phyloP scores from a whole-genome alignment of 2,329 filamentous ascomycete genomes.

The Fusarium clavum region DNA sequence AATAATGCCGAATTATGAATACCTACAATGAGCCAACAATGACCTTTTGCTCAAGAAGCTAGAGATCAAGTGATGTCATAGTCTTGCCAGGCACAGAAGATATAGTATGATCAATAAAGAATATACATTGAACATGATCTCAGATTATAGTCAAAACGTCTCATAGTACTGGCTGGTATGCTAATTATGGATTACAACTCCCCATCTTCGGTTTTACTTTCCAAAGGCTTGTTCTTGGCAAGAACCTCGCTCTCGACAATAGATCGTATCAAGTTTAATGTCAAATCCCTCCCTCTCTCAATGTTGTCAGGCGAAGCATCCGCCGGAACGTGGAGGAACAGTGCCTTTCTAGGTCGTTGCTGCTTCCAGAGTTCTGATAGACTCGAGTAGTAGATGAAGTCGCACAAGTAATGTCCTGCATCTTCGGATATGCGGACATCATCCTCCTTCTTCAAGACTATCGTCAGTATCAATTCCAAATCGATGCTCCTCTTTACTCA shows the following conservation, averaged over 20 bases:
- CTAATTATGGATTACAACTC: conserved; percentile 3
- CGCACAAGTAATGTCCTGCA: conserved; percentile 79
- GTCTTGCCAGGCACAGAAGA: neutral
- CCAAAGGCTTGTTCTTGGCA: conserved; percentile 28
- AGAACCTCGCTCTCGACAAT: conserved; percentile 64
- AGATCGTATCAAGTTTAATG: conserved; percentile 66
- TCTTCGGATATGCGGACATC: conserved; percentile 73
- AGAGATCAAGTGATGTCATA: conserved; percentile 15
- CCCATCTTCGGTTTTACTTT: neutral
- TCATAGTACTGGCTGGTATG: neutral
- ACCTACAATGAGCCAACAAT: neutral
- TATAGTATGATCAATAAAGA: neutral
- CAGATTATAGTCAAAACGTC: neutral
- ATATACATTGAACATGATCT: neutral
- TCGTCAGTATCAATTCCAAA: conserved; percentile 18
- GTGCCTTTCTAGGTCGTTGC: conserved; percentile 61
- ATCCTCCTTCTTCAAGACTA: conserved; percentile 53
- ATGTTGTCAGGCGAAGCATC: conserved; percentile 63
- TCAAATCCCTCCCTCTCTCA: conserved; percentile 62
- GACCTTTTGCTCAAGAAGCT: neutral
- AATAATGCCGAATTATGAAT: conserved; percentile 3
- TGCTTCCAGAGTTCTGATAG: conserved; percentile 67
- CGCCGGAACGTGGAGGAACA: conserved; percentile 80
- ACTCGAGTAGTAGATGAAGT: conserved; percentile 81
- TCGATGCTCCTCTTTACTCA: conserved; percentile 47